Conservation (phyloP, 2,329 filamentous ascomycete genomes). For the Colletotrichum neosansevieriae region DNA sequence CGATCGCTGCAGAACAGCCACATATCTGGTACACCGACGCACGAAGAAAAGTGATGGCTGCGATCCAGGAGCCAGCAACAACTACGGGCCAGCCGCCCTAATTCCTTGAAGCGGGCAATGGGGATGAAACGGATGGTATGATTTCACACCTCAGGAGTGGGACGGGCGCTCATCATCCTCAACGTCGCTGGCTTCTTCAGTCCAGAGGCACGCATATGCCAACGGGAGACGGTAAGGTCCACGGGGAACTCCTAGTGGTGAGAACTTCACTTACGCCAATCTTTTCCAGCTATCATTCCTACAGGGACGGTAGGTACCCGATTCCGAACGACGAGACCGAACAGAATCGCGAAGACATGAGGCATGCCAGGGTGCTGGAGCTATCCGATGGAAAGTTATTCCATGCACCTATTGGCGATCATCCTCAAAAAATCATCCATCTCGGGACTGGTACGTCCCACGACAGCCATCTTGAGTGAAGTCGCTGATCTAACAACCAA, state of each 20-base stretch:
- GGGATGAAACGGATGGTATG: conserved; percentile 2
- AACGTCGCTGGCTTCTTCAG: conserved; percentile 48
- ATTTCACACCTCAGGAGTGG: conserved; percentile 26
- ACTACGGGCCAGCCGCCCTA: not conserved
- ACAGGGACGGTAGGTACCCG: conserved; percentile 52
- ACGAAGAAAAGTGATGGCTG: no score
- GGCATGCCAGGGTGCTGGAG: conserved; percentile 55
- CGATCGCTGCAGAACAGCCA: no score
- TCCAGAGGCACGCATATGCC: conserved; percentile 48
- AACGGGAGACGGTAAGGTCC: conserved; percentile 47
- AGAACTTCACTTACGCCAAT: not conserved
- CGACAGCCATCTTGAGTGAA: no score
- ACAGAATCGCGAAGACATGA: conserved; percentile 54
- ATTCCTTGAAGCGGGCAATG: not conserved
- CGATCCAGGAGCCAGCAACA: not conserved
- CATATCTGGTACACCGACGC: no score
- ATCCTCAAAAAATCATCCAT: conserved; percentile 1
- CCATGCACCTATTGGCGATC: not conserved
- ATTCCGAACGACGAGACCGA: conserved; percentile 54
- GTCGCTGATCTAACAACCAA: not conserved
- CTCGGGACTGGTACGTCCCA: not conserved
- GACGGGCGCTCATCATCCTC: conserved; percentile 41
- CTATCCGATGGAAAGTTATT: conserved; percentile 47
- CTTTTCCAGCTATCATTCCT: conserved; percentile 47
- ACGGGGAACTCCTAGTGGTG: not conserved